Base-by-base conservation (phyloP, 164 flowering plant genomes). In the Aristolochia contorta region DNA sequence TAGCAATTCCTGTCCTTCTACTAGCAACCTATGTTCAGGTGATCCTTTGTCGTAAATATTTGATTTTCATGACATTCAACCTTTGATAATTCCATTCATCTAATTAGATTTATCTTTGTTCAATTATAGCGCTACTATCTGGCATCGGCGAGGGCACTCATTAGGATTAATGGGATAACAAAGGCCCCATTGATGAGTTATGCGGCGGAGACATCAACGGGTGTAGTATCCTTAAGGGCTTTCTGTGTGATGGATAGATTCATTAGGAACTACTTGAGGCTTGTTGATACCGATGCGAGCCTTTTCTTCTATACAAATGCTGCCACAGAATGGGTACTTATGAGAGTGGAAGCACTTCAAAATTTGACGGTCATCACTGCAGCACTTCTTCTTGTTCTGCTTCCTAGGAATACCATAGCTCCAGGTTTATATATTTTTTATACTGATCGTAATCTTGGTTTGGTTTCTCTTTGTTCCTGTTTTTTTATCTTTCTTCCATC, bases 131-230 rank as follows among this genome's bases (percentile, higher is more conserved):
- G 63, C 0, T 85, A 86, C 59, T 89, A 87, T 69, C 66, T 81
- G 46, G 84, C 92, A 19, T 70, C 89, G 37, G 86, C 95, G 6
- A 76, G 82, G 66, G 93, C 85, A 57, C 78, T 92, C 7, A 76
- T 83, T 33, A 74, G 98, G 68, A 83, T 92, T 50, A 87, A 85
- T 55, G 95, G 96, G 67, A 89, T 89, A 10, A 87, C 98, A 7
- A 92, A 89, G 75, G 96, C 98, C 13, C 93, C 95, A 0, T 75
- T 89, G 15, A 79, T 85, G 88, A 89, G 85, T 58, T 82, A 77
- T 69, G 82, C 82, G 63, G 72, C 91, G 7, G 98, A 92, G 79
- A 87, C 96, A 63, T 75, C 91, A 32, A 83, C 71, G 23, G 96
- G 98, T 12, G 91, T 79, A 25, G 78, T 78, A 43, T 86, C 92